phyloP scores from a whole-genome alignment of 192 early-diverging fungal genomes.

The Coemansia sp. region DNA sequence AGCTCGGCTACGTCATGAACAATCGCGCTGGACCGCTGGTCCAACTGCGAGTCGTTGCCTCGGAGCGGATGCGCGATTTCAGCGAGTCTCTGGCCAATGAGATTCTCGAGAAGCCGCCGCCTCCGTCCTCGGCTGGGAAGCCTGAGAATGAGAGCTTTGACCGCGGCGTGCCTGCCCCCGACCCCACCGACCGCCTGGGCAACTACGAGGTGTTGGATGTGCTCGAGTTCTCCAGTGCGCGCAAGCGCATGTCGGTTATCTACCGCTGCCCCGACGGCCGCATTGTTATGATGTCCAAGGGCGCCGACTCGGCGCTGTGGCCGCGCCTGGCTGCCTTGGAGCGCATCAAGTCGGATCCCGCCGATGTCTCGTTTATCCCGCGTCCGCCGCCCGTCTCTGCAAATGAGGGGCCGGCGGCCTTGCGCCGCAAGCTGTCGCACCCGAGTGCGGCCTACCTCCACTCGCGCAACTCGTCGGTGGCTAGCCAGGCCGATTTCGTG shows the following conservation, averaged over 20 bases:
- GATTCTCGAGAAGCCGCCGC: neutral
- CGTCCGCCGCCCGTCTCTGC: constrained; percentile 12
- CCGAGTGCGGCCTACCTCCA: constrained; percentile 48
- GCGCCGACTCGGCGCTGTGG: constrained; percentile 85
- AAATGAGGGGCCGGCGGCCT: neutral
- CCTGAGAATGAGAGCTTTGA: constrained; percentile 56
- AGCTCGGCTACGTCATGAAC: constrained; percentile 68
- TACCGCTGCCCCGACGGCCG: constrained; percentile 68
- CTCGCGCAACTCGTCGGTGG: constrained; percentile 43
- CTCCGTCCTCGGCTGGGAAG: neutral
- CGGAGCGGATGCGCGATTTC: constrained; percentile 50
- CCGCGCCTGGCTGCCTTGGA: constrained; percentile 55
- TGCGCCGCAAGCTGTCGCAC: constrained; percentile 37
- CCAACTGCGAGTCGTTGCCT: constrained; percentile 49
- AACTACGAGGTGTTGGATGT: constrained; percentile 64
- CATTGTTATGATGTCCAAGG: constrained; percentile 84
- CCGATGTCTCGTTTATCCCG: constrained; percentile 28
- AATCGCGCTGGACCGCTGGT: constrained; percentile 57
- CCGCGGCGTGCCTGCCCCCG: constrained; percentile 40
- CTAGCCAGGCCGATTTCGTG: constrained; percentile 19
- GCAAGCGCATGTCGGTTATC: constrained; percentile 88
- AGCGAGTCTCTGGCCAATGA: constrained; percentile 6
- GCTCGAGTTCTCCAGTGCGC: constrained; percentile 81
- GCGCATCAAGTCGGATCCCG: constrained; percentile 15
- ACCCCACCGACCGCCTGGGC: constrained; percentile 37